phyloP scores from a whole-genome alignment of 2,329 filamentous ascomycete species.

The Microcera coccophila region DNA sequence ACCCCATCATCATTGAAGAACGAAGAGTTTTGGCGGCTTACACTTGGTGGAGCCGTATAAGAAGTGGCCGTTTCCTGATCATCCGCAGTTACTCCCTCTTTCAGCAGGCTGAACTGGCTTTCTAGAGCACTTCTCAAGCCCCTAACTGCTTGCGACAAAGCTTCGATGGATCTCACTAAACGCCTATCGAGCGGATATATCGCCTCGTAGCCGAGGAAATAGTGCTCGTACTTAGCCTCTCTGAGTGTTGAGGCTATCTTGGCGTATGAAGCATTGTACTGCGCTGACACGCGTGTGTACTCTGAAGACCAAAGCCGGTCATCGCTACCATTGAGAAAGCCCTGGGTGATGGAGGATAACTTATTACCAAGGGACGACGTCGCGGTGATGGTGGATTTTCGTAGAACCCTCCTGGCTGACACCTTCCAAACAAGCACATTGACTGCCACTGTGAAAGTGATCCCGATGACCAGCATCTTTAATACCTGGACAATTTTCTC shows the following conservation, averaged over 20 bases:
- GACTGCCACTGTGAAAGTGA: slow-evolving; percentile 65
- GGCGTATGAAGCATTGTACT: slow-evolving; percentile 64
- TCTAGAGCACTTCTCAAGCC: slow-evolving; percentile 84
- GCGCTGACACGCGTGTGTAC: slow-evolving; percentile 58
- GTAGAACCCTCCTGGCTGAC: slow-evolving; percentile 70
- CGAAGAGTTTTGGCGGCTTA: slow-evolving; percentile 28
- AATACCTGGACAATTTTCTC: slow-evolving; percentile 78
- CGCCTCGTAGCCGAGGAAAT: slow-evolving; percentile 71
- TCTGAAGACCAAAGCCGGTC: slow-evolving; percentile 66
- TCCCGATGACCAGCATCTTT: slow-evolving; percentile 79
- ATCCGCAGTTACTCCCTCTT: slow-evolving; percentile 47
- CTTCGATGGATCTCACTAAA: slow-evolving; percentile 79
- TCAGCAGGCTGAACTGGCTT: slow-evolving; percentile 81
- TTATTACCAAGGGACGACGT: slow-evolving; percentile 76
- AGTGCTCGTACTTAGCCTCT: slow-evolving; percentile 89
- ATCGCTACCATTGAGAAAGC: slow-evolving; percentile 80
- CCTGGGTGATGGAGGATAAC: slow-evolving; percentile 74
- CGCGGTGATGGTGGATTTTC: slow-evolving; percentile 66
- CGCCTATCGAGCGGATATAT: slow-evolving; percentile 75
- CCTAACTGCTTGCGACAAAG: slow-evolving; percentile 81
- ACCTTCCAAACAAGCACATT: slow-evolving; percentile 76
- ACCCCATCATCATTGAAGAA: slow-evolving; percentile 36
- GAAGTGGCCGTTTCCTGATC: slow-evolving; percentile 13
- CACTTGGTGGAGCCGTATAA: slow-evolving; percentile 20
- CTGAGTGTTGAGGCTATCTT: slow-evolving; percentile 72